Base-by-base conservation (phyloP, 202 grass and related monocot genomes). In the Tripidium arundinaceum region DNA sequence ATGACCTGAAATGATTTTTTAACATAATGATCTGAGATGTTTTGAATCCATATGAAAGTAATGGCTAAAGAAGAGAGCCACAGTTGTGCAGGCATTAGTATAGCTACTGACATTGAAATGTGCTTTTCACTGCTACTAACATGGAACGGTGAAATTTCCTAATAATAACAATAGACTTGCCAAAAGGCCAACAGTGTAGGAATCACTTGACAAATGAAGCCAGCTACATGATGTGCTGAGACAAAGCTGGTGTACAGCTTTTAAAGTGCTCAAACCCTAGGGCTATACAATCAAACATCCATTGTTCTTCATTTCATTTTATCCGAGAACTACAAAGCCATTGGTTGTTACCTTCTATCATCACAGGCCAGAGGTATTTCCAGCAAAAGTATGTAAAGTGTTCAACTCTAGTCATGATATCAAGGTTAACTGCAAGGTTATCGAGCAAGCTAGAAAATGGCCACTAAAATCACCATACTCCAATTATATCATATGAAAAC, bases 1-100 rank as follows among this genome's bases (percentile, higher is more conserved):
- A 28, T 28, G 25, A 61, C 54, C 54, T 58, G 54, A 58, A 58
- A 24, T 11, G 1, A 0, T 25, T 24, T 24, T 58, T 25, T 11
- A 25, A 24, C 54, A 58, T 9, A 55, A 55, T 22, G 19, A 22
- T 19, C 19, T 21, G 50, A 19, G 47, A 49, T 81, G 1, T 26
- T 72, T 10, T 62, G 24, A 68, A 28, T 21, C 19, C 40, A 37
- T 14, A 33, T 2, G 78, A 86, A 73, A 80, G 71, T 37, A 76
- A 65, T 38, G 29, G 6, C 4, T 8, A 72, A 49, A 77, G 76
- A 11, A 43, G 70, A 81, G 38, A 27, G 34, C 21, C 65, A 27
- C 40, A 46, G 19, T 29, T 65, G 27, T 50, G 5, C 21, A 77
- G 6, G 50, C 39, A 13, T 49, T 19, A 79, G 70, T 33, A 68